Evolutionary conservation across 2,329 filamentous ascomycete genomes (phyloP).

Genomic region (Ascochyta lentis): DNA sequence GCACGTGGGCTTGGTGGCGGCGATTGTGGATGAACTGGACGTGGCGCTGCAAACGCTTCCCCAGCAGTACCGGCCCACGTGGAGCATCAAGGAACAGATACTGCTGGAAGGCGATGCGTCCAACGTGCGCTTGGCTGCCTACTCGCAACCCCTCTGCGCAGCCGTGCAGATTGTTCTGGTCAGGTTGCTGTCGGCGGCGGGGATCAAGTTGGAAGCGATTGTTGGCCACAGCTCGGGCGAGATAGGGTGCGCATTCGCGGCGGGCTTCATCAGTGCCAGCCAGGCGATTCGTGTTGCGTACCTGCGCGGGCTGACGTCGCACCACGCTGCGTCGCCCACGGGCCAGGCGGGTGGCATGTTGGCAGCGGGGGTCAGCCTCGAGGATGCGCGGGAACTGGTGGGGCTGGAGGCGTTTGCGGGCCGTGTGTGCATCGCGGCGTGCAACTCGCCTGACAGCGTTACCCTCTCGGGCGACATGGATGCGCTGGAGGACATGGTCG

Average conservation of each 20-base stretch:
- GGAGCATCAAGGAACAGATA: constrained; percentile 12
- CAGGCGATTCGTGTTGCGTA: constrained; percentile 33
- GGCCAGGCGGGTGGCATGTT: constrained; percentile 11
- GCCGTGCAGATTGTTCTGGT: constrained; percentile 47
- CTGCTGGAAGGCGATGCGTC: background rate
- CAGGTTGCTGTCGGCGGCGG: constrained; percentile 36
- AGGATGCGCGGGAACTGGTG: background rate
- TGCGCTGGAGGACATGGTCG: background rate
- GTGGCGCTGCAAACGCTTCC: background rate
- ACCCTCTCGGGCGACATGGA: constrained; percentile 29
- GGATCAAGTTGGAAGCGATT: constrained; percentile 39
- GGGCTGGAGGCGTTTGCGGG: background rate
- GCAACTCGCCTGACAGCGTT: constrained; percentile 20
- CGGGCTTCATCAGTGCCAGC: constrained; percentile 26
- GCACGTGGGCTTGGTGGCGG: background rate
- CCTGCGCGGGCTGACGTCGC: constrained; percentile 22
- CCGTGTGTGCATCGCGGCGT: constrained; percentile 2
- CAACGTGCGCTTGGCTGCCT: constrained; percentile 16
- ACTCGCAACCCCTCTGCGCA: constrained; percentile 46
- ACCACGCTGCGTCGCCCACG: background rate
- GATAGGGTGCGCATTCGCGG: constrained; percentile 49
- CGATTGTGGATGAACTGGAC: constrained; percentile 1
- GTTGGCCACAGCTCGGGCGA: constrained; percentile 54
- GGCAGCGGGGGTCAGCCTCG: constrained; percentile 4
- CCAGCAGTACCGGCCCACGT: background rate